Evolutionary conservation across 2,329 filamentous ascomycete genomes (phyloP).

Genomic region (Colletotrichum salicis): DNA sequence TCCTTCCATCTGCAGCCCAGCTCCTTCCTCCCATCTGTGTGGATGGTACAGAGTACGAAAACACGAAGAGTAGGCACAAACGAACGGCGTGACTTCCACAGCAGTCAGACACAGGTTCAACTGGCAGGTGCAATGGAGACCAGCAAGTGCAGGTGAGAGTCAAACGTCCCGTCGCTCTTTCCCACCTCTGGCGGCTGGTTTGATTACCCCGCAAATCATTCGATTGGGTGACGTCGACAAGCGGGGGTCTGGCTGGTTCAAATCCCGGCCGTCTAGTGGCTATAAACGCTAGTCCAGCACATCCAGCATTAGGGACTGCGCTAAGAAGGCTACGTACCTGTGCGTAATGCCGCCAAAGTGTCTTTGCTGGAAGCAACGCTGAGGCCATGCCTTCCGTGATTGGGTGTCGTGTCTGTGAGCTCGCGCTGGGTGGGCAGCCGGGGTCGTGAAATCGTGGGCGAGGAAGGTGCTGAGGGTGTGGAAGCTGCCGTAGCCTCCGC

Average conservation of each 20-base stretch:
- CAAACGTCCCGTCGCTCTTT: slow-evolving; percentile 22
- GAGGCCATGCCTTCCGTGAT: neutral
- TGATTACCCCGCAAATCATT: slow-evolving; percentile 35
- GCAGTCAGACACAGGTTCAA: neutral
- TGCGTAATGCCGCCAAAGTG: slow-evolving; percentile 8
- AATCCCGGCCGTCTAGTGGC: neutral
- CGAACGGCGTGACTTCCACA: neutral
- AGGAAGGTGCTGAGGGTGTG: slow-evolving; percentile 4
- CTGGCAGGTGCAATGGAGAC: no score
- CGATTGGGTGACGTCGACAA: slow-evolving; percentile 35
- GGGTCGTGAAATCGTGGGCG: neutral
- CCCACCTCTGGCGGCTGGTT: slow-evolving; percentile 14
- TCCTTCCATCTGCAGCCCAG: neutral
- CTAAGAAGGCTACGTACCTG: slow-evolving; percentile 13
- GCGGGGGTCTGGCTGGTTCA: slow-evolving; percentile 27
- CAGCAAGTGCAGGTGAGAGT: neutral
- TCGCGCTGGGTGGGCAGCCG: neutral
- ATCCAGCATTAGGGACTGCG: neutral
- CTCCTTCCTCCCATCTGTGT: neutral
- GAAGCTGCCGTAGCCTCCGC: slow-evolving; percentile 30
- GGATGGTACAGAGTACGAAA: neutral
- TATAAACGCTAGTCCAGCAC: slow-evolving; percentile 5
- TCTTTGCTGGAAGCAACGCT: slow-evolving; percentile 23
- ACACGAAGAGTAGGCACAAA: neutral
- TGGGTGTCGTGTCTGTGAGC: slow-evolving; percentile 14